Percentiles rank a stretch among this genome's conserved stretches.
Conservation (phyloP, 768 basidiomycete species). For the Clitopilus hobsonii region DNA sequence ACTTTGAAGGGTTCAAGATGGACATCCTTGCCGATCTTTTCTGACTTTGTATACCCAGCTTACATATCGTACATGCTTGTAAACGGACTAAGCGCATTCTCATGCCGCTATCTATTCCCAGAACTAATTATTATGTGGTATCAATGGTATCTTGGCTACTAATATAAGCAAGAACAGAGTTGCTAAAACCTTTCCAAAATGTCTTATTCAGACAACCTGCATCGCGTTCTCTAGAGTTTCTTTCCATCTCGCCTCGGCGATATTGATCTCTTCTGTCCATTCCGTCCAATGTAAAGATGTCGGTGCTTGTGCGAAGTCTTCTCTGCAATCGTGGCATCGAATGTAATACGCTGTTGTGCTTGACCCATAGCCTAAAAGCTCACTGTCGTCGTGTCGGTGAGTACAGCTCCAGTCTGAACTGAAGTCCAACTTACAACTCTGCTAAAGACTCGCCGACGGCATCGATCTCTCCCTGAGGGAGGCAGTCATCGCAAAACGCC, state of each 20-base stretch:
- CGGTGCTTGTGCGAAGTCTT: constrained; percentile 29
- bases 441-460: constrained; percentile 52
- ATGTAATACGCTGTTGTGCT: constrained; percentile 40
- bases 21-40: neutral
- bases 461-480: constrained; percentile 44
- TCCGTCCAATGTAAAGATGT: constrained; percentile 24
- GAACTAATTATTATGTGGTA: no score
- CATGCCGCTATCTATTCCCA: no score
- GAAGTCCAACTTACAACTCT: constrained; percentile 37
- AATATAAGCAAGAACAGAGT: no score
- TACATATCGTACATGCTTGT: neutral
- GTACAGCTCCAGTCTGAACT: no score
- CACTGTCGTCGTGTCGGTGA: constrained; percentile 25
- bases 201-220: neutral
- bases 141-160: no score
- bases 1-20: neutral
- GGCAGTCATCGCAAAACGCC: constrained; percentile 60
- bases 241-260: constrained; percentile 29
- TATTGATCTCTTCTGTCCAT: constrained; percentile 40
- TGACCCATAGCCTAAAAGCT: constrained; percentile 33
- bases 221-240: neutral
- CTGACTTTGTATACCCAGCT: neutral
- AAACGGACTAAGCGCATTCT: no score
- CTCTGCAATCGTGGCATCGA: constrained; percentile 43
- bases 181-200: no score